Conservation (phyloP, 2,329 filamentous ascomycete genomes). For the Aspergillus pseudotamarii region DNA sequence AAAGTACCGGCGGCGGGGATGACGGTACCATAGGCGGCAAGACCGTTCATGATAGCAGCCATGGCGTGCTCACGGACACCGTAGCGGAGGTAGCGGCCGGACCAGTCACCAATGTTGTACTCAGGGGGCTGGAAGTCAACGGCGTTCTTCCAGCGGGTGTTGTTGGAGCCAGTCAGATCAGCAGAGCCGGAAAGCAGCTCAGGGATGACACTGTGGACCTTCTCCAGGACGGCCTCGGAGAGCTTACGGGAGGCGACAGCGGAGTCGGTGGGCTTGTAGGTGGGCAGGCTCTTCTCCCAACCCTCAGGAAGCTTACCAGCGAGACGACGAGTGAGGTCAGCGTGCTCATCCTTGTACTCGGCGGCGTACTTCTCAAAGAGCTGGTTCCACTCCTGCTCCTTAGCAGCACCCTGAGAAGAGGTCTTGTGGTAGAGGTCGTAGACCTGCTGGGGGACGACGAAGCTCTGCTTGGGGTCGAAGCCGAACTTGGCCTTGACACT, state of each 20-base stretch:
- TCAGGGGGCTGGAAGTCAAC: constrained; percentile 95
- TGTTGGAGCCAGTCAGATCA: constrained; percentile 97
- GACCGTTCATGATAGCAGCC: constrained; percentile 65
- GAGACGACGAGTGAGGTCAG: constrained; percentile 79
- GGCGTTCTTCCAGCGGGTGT: constrained; percentile 96
- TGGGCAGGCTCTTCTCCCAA: constrained; percentile 92
- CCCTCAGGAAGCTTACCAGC: constrained; percentile 85
- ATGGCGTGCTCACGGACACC: constrained; percentile 57
- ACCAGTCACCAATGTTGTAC: constrained; percentile 83
- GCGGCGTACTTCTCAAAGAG: constrained; percentile 83
- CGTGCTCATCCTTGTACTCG: constrained; percentile 76
- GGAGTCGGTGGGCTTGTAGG: constrained; percentile 82
- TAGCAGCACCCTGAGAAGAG: constrained; percentile 80
- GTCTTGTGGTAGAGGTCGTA: constrained; percentile 89
- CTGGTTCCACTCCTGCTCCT: constrained; percentile 93
- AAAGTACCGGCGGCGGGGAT: constrained; percentile 95
- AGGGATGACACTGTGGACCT: constrained; percentile 79
- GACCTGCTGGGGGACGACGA: constrained; percentile 91
- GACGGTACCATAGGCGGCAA: constrained; percentile 91
- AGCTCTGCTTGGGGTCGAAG: constrained; percentile 92
- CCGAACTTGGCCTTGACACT: constrained; percentile 93
- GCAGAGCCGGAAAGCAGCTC: constrained; percentile 95
- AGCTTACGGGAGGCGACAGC: constrained; percentile 94
- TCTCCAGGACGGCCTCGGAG: constrained; percentile 88
- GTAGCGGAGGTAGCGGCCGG: constrained; percentile 75